A percentile compares a stretch with the other conserved stretches of the same genome.
These are phyloP conservation scores for Stylonectria norvegica DNA, from an alignment of 2,329 filamentous ascomycete genomes.

Conservation along the genomic window DNA sequence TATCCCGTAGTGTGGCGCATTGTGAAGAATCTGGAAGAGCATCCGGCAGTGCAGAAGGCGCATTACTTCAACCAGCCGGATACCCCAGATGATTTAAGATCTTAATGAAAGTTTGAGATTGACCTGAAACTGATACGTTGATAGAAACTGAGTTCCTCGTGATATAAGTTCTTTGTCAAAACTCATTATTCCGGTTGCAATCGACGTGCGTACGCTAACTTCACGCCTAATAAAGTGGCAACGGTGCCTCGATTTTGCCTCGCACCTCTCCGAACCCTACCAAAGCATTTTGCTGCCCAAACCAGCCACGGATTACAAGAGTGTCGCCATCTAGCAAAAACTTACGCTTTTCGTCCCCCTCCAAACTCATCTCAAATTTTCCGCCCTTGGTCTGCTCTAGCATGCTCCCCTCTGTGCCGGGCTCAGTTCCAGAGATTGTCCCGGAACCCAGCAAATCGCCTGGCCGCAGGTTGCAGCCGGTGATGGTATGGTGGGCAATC, in stretches of 20 bases:
- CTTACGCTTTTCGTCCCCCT: conserved; percentile 62
- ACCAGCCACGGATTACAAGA: conserved; percentile 62
- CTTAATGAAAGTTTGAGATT: not conserved
- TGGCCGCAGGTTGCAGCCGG: conserved; percentile 69
- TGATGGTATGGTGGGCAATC: conserved; percentile 76
- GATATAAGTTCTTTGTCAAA: not conserved
- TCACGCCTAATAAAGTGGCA: conserved; percentile 28
- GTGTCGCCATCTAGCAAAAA: conserved; percentile 76
- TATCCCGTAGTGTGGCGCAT: conserved; percentile 48
- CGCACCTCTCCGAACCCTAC: conserved; percentile 75
- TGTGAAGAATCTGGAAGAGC: conserved; percentile 42
- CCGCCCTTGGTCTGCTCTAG: conserved; percentile 70
- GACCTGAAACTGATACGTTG: not conserved
- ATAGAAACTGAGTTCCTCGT: not conserved
- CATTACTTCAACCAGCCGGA: conserved; percentile 55
- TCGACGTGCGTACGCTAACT: not conserved
- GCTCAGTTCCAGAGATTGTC: conserved; percentile 65
- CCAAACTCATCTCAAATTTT: conserved; percentile 59
- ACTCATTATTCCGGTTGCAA: not conserved
- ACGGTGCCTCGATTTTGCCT: conserved; percentile 51
- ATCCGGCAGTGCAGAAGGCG: conserved; percentile 50
- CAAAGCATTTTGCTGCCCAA: conserved; percentile 61
- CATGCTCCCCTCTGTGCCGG: conserved; percentile 65
- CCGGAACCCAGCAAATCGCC: conserved; percentile 77
- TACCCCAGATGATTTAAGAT: conserved; percentile 33